Percentiles rank a stretch among this genome's conserved stretches.
phyloP scores from a whole-genome alignment of 768 basidiomycete genomes.

The Suillus tomentosus region DNA sequence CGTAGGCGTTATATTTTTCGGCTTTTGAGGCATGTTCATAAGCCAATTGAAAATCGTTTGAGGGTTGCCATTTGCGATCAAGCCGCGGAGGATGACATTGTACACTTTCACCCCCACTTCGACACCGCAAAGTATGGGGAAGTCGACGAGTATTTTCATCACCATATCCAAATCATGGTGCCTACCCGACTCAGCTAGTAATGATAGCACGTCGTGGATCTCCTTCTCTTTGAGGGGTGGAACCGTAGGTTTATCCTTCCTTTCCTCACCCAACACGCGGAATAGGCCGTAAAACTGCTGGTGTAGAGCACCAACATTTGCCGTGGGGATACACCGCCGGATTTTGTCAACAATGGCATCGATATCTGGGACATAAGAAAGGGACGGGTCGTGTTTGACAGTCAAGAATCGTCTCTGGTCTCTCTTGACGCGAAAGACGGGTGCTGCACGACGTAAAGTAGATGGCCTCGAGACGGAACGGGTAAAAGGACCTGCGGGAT shows the following conservation, averaged over 20 bases:
- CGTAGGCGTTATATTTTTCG: constrained; percentile 48
- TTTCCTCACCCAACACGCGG: neutral
- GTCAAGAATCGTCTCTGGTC: constrained; percentile 3
- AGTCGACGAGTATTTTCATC: constrained; percentile 51
- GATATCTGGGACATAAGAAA: constrained; percentile 2
- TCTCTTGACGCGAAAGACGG: neutral
- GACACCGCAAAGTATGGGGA: constrained; percentile 49
- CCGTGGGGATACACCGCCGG: neutral
- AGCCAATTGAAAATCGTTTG: constrained; percentile 54
- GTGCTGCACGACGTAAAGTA: neutral
- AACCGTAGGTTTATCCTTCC: neutral
- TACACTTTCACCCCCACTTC: constrained; percentile 49
- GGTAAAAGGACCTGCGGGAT: constrained; percentile 27
- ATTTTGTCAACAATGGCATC: constrained; percentile 8
- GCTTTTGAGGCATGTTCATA: constrained; percentile 49
- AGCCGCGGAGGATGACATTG: constrained; percentile 47
- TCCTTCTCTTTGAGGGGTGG: constrained; percentile 26
- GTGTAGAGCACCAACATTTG: constrained; percentile 7
- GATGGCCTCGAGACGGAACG: constrained; percentile 18
- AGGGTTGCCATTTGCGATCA: constrained; percentile 47
- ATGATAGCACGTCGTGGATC: constrained; percentile 42
- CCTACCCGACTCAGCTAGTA: constrained; percentile 53
- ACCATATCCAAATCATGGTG: constrained; percentile 57
- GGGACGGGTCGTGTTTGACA: neutral
- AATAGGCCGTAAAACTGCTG: constrained; percentile 4